A percentile compares a stretch with the other conserved stretches of the same genome.
phyloP scores from a whole-genome alignment of 2,329 filamentous ascomycete species.

The Exophiala spinifera region DNA sequence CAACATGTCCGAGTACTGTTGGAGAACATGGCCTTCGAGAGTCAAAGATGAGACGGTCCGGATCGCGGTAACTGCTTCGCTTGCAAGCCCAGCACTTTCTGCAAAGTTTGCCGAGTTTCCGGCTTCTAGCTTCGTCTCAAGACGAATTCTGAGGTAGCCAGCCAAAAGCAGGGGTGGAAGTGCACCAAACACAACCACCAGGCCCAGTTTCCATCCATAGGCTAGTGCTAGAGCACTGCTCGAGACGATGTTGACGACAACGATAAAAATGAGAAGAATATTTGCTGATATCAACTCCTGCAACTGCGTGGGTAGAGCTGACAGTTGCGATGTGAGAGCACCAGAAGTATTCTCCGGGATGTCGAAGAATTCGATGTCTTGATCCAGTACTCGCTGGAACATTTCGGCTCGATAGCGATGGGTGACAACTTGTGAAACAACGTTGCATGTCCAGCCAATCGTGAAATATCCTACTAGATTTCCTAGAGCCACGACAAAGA shows the following conservation, averaged over 20 bases:
- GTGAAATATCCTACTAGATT: slow-evolving; percentile 40
- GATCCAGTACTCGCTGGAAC: slow-evolving; percentile 29
- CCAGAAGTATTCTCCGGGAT: slow-evolving; percentile 33
- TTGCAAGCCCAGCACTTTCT: slow-evolving; percentile 48
- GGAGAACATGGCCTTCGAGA: slow-evolving; percentile 43
- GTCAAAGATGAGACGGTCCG: slow-evolving; percentile 51
- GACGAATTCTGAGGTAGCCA: slow-evolving; percentile 50
- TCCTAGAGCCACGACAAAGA: slow-evolving; percentile 44
- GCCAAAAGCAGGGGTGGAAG: slow-evolving; percentile 46
- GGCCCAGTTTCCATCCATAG: slow-evolving; percentile 48
- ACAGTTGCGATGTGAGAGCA: slow-evolving; percentile 31
- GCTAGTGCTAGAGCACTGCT: slow-evolving; percentile 47
- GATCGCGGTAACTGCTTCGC: slow-evolving; percentile 51
- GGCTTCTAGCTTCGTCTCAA: slow-evolving; percentile 48
- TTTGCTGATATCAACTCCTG: slow-evolving; percentile 53
- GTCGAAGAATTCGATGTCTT: slow-evolving; percentile 36
- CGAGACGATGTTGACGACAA: slow-evolving; percentile 46
- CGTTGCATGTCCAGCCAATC: slow-evolving; percentile 35
- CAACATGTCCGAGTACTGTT: slow-evolving; percentile 33
- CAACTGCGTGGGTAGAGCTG: slow-evolving; percentile 33
- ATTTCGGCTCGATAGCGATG: slow-evolving; percentile 27
- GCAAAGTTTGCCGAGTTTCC: slow-evolving; percentile 46
- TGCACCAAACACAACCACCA: slow-evolving; percentile 48
- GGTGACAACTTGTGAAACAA: slow-evolving; percentile 31
- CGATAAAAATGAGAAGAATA: slow-evolving; percentile 47